Percentiles rank a stretch among this genome's conserved stretches.
phyloP scores from a whole-genome alignment of 75 land plant species.

The Ceratopteris richardii region DNA sequence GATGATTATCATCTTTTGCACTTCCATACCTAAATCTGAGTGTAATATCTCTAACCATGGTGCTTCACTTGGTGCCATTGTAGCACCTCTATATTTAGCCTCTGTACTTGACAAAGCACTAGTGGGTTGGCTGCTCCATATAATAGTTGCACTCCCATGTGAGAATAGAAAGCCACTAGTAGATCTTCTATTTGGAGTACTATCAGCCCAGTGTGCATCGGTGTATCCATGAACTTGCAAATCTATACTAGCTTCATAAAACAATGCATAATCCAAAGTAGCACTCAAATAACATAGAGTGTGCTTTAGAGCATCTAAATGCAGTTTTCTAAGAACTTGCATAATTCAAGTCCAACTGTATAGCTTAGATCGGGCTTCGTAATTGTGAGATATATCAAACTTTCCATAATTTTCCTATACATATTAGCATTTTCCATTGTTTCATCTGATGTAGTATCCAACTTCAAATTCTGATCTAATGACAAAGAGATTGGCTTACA shows the following conservation, averaged over 20 bases:
- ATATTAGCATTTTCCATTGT: background rate
- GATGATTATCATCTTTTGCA: background rate
- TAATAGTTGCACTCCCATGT: background rate
- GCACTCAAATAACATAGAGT: background rate
- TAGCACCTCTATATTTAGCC: conserved; percentile 6
- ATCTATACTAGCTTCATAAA: background rate
- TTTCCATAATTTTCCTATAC: background rate
- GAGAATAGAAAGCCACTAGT: background rate
- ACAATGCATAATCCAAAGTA: background rate
- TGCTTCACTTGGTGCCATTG: background rate
- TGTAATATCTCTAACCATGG: background rate
- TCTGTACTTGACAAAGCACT: conserved; percentile 8
- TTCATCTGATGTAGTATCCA: background rate
- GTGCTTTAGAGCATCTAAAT: background rate
- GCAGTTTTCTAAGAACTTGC: background rate
- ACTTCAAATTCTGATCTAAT: background rate
- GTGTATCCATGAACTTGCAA: background rate
- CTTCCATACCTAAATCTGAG: background rate
- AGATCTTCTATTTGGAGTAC: background rate
- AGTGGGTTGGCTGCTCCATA: conserved; percentile 6
- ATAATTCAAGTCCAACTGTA: too few species aligned
- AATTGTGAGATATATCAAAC: background rate
- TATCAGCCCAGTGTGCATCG: background rate
- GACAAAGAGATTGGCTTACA: background rate
- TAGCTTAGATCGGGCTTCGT: background rate